phyloP scores from a whole-genome alignment of 208 protist species.

The Trypanosoma lewisi region DNA sequence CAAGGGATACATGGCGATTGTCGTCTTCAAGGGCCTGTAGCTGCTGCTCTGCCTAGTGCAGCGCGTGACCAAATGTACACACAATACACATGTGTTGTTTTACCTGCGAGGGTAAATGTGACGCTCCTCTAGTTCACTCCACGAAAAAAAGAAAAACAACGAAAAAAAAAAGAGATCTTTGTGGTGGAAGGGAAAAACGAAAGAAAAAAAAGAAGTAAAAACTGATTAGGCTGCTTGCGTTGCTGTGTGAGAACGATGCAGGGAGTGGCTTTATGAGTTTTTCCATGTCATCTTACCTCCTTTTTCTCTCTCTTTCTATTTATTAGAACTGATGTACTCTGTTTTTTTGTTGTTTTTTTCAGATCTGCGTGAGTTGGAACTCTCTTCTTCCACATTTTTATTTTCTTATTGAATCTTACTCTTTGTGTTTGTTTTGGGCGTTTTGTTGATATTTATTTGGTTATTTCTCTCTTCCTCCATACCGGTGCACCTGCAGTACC shows the following conservation, averaged over 20 bases:
- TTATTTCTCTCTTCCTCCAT: too few relatives aligned
- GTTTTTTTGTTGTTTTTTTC: too few relatives aligned
- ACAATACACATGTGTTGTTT: background rate
- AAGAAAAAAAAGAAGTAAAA: background rate
- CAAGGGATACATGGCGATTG: conserved; percentile 89
- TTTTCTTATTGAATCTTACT: background rate
- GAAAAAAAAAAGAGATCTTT: background rate
- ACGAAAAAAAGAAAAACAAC: background rate
- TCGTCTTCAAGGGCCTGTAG: conserved; percentile 94
- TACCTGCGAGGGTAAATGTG: background rate
- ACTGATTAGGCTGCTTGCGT: background rate
- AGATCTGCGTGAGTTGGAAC: background rate
- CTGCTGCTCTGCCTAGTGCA: background rate
- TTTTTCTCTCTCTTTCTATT: background rate
- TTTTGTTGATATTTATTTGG: too few relatives aligned
- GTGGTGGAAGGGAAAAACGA: background rate
- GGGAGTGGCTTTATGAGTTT: background rate
- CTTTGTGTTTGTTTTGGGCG: too few relatives aligned
- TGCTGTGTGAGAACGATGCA: background rate
- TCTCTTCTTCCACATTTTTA: too few relatives aligned
- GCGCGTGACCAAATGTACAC: background rate
- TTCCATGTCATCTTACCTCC: background rate
- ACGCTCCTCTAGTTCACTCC: background rate
- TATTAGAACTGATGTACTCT: conserved; percentile 1
- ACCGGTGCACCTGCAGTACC: too few relatives aligned